A percentile compares a stretch with the other conserved stretches of the same genome.
These are phyloP conservation scores for Globisporangium acanthophoron DNA, from an alignment of 352 stramenopile species.

Conservation along the genomic window DNA sequence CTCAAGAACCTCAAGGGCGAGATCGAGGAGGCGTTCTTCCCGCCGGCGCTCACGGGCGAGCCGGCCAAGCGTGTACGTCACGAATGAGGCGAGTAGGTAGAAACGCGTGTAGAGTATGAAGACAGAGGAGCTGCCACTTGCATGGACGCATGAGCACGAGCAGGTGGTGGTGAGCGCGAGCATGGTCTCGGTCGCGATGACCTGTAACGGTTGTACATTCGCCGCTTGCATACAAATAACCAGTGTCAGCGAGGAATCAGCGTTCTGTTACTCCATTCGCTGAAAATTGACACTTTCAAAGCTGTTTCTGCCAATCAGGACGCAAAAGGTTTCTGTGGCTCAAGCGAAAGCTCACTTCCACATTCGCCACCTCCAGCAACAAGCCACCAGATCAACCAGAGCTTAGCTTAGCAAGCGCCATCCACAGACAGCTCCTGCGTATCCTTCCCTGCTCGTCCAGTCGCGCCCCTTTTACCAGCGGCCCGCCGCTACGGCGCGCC, in stretches of 20 bases:
- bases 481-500: slow-evolving; percentile 24
- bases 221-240: neutral
- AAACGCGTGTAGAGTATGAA: neutral
- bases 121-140: neutral
- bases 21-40: slow-evolving; percentile 32
- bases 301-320: neutral
- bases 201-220: neutral
- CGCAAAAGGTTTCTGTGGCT: neutral
- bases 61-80: slow-evolving; percentile 3
- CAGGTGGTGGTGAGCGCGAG: no score
- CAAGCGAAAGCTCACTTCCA: neutral
- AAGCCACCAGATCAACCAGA: neutral
- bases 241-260: neutral
- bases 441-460: neutral
- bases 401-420: neutral
- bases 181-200: neutral
- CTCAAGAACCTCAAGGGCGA: slow-evolving; percentile 51
- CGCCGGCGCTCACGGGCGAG: neutral
- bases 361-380: neutral
- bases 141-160: neutral
- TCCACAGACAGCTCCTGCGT: neutral
- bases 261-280: neutral
- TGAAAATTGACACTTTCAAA: neutral
- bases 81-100: neutral
- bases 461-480: slow-evolving; percentile 67